Base-by-base conservation (phyloP, 805 yeast genomes). In the Blastobotrys americana region DNA sequence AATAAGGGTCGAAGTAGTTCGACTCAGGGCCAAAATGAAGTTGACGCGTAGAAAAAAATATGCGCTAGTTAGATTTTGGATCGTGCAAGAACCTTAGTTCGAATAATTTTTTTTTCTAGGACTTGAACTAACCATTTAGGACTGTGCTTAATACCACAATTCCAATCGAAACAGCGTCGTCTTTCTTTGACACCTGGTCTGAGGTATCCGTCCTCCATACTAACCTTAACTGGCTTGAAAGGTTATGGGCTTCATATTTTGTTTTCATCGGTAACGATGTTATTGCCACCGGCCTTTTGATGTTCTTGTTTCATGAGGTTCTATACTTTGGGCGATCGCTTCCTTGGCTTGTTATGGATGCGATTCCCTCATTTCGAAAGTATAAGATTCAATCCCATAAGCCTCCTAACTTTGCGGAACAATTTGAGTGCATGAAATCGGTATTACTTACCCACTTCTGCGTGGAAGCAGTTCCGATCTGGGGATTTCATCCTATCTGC, bases 401-500 rank as follows among this genome's bases (percentile, higher is more conserved):
- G 63, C 66, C 82, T 44, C 96, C 96, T 34, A 71, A 84, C 39
- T 74, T 76, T 48, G 73, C 74, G 61, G 96, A 90, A 68, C 97
- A 90, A 65, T 79, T 94, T 89, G 88, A 85, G 65, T 90, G 98
- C 67, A 71, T 86, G 55, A 84, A 85, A 65, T 70, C 84, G 22
- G 97, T 90, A 25, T 68, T 93, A 45, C 75, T 79, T 40, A 83
- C 94, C 2, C 98, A 90, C 69, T 80, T 88, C 65, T 66, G 90
- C 51, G 95, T 90, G 42, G 98, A 90, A 71, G 95, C 95, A 3
- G 72, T 93, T 50, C 97, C 97, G 45, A 93, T 90, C 55, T 90
- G 96, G 96, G 82, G 88, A 42, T 90, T 90, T 79, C 97, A 90
- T 66, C 95, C 96, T 50, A 68, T 90, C 60, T 86, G 96, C 69